Conservation (phyloP, 352 stramenopile genomes). For the Phytopythium delawarense region DNA sequence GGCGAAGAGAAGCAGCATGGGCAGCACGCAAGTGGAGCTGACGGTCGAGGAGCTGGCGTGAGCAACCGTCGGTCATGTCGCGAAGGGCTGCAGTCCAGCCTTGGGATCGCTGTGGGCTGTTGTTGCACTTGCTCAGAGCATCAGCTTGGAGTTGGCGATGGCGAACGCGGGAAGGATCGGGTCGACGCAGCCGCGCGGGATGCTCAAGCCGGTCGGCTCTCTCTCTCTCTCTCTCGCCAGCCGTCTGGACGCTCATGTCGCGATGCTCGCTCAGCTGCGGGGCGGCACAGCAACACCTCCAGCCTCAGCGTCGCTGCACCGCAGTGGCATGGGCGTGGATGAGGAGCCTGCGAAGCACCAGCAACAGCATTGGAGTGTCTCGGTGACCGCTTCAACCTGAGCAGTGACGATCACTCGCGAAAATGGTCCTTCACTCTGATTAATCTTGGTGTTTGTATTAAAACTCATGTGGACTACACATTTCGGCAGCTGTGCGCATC, state of each 20-base stretch:
- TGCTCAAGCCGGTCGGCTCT: background rate
- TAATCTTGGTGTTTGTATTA: background rate
- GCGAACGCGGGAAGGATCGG: background rate
- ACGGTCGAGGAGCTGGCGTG: conserved; percentile 31
- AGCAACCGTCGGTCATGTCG: background rate
- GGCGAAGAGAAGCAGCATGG: background rate
- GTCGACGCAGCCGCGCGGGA: background rate
- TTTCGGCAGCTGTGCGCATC: background rate
- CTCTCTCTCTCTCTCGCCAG: background rate
- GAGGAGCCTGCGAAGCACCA: background rate
- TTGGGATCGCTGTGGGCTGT: background rate
- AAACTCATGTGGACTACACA: background rate
- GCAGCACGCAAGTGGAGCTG: conserved; percentile 11
- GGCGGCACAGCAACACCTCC: background rate
- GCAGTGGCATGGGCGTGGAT: background rate
- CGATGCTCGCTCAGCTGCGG: background rate
- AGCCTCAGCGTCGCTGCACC: background rate
- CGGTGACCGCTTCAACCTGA: background rate
- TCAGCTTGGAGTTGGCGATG: background rate
- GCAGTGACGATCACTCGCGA: background rate
- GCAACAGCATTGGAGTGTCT: background rate
- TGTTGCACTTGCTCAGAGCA: background rate
- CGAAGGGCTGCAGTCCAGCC: background rate
- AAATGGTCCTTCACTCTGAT: background rate
- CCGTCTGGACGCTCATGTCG: background rate